Percentiles rank a stretch among this genome's conserved stretches.
phyloP scores from a whole-genome alignment of 306 rosid species.

The Dryas alaskensis region DNA sequence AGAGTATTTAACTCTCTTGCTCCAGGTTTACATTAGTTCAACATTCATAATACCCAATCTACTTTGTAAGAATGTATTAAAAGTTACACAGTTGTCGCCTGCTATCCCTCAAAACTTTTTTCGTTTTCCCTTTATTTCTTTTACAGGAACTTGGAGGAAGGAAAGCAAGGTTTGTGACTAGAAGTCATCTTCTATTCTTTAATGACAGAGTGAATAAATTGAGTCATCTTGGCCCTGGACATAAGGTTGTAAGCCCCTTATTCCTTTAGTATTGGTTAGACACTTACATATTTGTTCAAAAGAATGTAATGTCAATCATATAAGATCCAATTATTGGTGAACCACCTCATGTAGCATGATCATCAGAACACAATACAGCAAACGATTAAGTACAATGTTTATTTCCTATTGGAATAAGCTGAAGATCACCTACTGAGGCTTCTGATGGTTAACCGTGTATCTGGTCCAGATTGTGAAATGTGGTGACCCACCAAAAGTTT shows the following conservation, averaged over 20 bases:
- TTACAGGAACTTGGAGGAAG: not conserved
- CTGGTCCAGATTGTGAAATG: conserved; percentile 17
- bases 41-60: not conserved
- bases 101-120: not conserved
- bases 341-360: conserved; percentile 9
- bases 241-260: conserved; percentile 10
- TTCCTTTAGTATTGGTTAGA: conserved; percentile 2
- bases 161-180: not conserved
- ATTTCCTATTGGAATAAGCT: conserved; percentile 15
- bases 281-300: not conserved
- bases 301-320: not conserved
- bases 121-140: not conserved
- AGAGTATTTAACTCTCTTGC: not conserved
- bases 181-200: not conserved
- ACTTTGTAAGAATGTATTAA: not conserved
- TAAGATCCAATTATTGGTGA: conserved; percentile 18
- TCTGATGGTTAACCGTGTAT: conserved; percentile 12
- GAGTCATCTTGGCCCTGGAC: not conserved
- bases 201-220: not conserved
- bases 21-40: not conserved
- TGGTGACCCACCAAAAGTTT: conserved; percentile 18
- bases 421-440: conserved; percentile 2
- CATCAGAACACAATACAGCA: conserved; percentile 14
- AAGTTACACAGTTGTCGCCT: not conserved
- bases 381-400: conserved; percentile 8